Conservation (phyloP, 768 basidiomycete species). For the Pleurotus eryngii region DNA sequence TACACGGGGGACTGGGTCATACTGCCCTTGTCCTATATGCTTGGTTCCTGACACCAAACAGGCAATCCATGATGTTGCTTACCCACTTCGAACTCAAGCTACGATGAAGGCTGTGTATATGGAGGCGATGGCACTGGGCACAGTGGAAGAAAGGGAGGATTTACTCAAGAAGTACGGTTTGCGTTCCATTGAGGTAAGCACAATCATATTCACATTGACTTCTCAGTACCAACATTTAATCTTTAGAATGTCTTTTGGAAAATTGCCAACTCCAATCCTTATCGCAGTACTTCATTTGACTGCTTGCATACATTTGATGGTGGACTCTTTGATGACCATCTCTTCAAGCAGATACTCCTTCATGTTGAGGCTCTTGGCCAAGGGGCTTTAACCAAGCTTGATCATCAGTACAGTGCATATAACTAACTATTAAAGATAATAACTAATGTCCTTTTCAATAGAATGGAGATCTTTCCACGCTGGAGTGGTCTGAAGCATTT, state of each 20-base stretch:
- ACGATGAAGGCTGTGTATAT: constrained; percentile 12
- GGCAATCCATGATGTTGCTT: constrained; percentile 15
- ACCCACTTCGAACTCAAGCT: constrained; percentile 13
- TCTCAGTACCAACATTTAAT: background rate
- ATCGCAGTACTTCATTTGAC: constrained; percentile 33
- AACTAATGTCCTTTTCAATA: constrained; percentile 10
- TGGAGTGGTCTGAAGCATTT: constrained; percentile 35
- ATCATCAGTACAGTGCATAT: constrained; percentile 22
- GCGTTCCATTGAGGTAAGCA: constrained; percentile 18
- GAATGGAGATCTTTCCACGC: constrained; percentile 23
- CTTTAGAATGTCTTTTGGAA: constrained; percentile 39
- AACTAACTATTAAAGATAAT: background rate
- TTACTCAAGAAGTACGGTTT: constrained; percentile 18
- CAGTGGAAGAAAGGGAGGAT: constrained; percentile 7
- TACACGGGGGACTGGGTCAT: constrained; percentile 23
- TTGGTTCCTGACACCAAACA: constrained; percentile 25
- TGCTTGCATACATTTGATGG: constrained; percentile 29
- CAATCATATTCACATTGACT: constrained; percentile 1
- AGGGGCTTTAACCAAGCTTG: constrained; percentile 12
- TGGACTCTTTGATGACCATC: constrained; percentile 31
- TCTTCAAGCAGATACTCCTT: constrained; percentile 22
- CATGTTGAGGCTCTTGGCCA: constrained; percentile 14
- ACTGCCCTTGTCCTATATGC: constrained; percentile 36
- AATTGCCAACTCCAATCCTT: constrained; percentile 28
- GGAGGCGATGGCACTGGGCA: constrained; percentile 11